phyloP scores from a whole-genome alignment of 2,329 filamentous ascomycete species.

The Cylindrodendrum hubeiense region DNA sequence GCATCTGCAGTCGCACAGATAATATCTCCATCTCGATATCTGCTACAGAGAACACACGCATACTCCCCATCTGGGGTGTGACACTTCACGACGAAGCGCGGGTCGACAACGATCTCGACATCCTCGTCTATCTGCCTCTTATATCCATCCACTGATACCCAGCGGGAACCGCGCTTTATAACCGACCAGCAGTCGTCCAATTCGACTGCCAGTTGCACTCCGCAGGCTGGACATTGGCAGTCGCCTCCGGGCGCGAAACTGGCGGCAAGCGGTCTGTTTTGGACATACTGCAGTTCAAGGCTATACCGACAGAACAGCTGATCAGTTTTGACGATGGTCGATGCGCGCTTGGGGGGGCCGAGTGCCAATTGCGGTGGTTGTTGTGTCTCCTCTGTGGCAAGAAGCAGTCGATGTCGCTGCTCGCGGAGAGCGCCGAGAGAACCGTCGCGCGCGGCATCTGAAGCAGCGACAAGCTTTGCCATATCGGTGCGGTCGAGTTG shows the following conservation, averaged over 20 bases:
- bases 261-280: constrained; percentile 28
- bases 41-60: constrained; percentile 38
- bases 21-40: constrained; percentile 35
- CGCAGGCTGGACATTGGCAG: constrained; percentile 37
- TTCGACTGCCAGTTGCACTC: constrained; percentile 31
- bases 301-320: constrained; percentile 41
- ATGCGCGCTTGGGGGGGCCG: constrained; percentile 14
- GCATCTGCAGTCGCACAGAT: constrained; percentile 35
- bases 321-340: constrained; percentile 23
- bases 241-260: constrained; percentile 32
- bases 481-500: constrained; percentile 39
- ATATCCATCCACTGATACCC: constrained; percentile 30
- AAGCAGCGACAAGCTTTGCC: constrained; percentile 39
- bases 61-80: constrained; percentile 40
- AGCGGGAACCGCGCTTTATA: constrained; percentile 29
- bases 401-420: constrained; percentile 34
- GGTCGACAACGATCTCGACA: constrained; percentile 37
- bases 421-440: constrained; percentile 38
- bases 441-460: constrained; percentile 38
- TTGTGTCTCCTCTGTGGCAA: constrained; percentile 18
- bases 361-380: not conserved
- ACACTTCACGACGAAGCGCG: constrained; percentile 41
- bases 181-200: constrained; percentile 39
- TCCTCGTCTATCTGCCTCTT: constrained; percentile 38
- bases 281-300: constrained; percentile 36